Base-by-base conservation (phyloP, 495 filamentous ascomycete species). In the Podospora pseudocomata region DNA sequence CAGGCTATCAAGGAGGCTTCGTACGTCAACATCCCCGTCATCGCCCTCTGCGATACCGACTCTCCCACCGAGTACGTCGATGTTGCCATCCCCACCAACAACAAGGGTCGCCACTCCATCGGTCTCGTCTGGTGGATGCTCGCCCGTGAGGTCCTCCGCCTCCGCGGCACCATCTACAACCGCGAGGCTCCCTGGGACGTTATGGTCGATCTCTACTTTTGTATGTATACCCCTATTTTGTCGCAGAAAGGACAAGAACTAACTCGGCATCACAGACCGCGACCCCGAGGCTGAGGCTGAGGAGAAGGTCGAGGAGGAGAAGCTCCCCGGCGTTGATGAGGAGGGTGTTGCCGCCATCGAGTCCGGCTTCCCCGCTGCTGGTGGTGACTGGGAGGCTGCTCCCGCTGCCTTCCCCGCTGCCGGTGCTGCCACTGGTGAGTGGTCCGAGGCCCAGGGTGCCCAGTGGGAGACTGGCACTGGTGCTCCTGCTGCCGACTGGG, bases 141-240 rank as follows among this genome's bases (percentile, higher is more conserved):
- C 72, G 93, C 95, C 78, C 95, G 95, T 86, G 95, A 99, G 89
- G 93, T 99, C 77, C 94, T 98, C 81, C 92, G 95, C 82, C 92
- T 99, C 74, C 92, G 95, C 76, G 95, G 96, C 73, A 97, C 93
- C 72, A 90, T 99, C 73, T 90, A 92, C 74, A 91, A 87, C 85
- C 92, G 95, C 74, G 96, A 98, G 80, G 89, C 89, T 63, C 91
- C 96, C 80, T 99, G 95, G 95, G 95, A 99, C 76, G 89, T 94
- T 80, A 97, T 98, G 91, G 91, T 94, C 74, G 95, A 99, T 90
- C 88, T 99, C 73, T 99, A 99, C 92, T 99, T 99, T 89, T 99
- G 82, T 85, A 84, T 70, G 82, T 83, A 32, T 49, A 19, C 58
- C 54, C 34, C 13, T 2, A 15, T 6, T 28, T 11, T 2, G 19